Evolutionary conservation across 768 basidiomycete species (phyloP), one percentile per base, ranked within the genome.

Genomic region (Megacollybia marginata): DNA sequence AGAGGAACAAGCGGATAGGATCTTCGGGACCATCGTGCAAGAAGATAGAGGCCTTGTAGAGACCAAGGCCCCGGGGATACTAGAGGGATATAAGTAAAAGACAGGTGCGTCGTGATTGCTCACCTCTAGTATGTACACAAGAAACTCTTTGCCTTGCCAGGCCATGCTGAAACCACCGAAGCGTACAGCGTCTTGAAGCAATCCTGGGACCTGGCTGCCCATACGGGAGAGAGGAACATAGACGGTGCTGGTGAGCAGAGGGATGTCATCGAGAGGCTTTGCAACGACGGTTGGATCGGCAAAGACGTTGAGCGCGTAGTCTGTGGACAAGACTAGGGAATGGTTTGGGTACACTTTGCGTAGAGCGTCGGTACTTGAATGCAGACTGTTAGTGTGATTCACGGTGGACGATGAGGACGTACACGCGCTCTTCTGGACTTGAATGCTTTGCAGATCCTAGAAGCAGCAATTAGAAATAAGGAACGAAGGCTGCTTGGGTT

Each of bases 1-100:
- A 59, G 8, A 89, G 61, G 10, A 87, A 67, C 4, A 73, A 63
- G 12, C 79, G 73, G 9, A 70, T 62, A 2, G 68, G 69, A 9
- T 78, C 75, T 47, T 82, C 75, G 0, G 75, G 64, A 69, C 83
- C 85, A 46, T 85, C 69, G 56, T 87, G 81, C 16, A 88, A 67
- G 43, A 88, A 65, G 55, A 74, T 82, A 45, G 69, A 65, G 35
- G 71, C 65, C 0, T 58, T 65, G 5, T 33, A 32, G 13, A 42
- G 57, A 7, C 62, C 54, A 40, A 65, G 66, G 1, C 64, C 67
- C 1, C 38, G 18, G 32, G 69, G 65, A 53, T 63, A 69, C 69
- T 73, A 43, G 18, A 47, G 13, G 11, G 36, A 12, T 20, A 16
- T 33, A 2, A 42, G 2, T n/a, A 9, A 19, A 8, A 23, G 20